Evolutionary conservation across 805 yeast genomes (phyloP).

Genomic region (Monosporozyma solicola): DNA sequence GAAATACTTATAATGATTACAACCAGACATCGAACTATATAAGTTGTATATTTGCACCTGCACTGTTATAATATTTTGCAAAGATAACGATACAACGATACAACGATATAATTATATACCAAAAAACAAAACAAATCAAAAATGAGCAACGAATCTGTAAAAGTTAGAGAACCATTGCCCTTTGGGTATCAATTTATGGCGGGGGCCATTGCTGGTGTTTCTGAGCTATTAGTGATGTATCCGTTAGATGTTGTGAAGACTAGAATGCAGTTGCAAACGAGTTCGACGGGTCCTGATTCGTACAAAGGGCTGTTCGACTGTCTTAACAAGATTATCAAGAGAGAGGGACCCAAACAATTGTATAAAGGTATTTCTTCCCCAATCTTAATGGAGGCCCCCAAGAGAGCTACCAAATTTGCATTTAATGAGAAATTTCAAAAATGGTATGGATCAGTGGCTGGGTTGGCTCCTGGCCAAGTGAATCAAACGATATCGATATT

Average conservation of each 20-base stretch:
- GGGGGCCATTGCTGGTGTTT: slow-evolving; percentile 96
- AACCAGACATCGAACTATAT: not conserved
- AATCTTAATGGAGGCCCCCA: slow-evolving; percentile 97
- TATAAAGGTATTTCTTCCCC: slow-evolving; percentile 96
- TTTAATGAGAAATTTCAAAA: slow-evolving; percentile 96
- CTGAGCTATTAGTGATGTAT: slow-evolving; percentile 91
- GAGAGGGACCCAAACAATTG: slow-evolving; percentile 75
- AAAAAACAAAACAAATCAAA: not conserved
- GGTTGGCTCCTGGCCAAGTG: slow-evolving; percentile 43
- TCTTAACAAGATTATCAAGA: slow-evolving; percentile 68
- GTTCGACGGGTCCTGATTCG: slow-evolving; percentile 14
- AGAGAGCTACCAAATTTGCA: slow-evolving; percentile 97
- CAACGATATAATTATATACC: not conserved
- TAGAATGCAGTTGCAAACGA: slow-evolving; percentile 72
- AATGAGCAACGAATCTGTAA: not conserved
- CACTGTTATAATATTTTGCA: too few relatives aligned
- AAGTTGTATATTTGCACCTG: not conserved
- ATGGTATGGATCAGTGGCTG: slow-evolving; percentile 64
- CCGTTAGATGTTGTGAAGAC: slow-evolving; percentile 97
- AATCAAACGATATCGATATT: slow-evolving; percentile 78
- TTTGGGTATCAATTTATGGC: slow-evolving; percentile 83
- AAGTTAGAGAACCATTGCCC: slow-evolving; percentile 45
- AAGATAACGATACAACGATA: too few relatives aligned
- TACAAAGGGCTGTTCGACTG: slow-evolving; percentile 83
- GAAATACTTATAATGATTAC: not conserved